phyloP scores from a whole-genome alignment of 2,329 filamentous ascomycete species.

The Paecilomyces formosus region DNA sequence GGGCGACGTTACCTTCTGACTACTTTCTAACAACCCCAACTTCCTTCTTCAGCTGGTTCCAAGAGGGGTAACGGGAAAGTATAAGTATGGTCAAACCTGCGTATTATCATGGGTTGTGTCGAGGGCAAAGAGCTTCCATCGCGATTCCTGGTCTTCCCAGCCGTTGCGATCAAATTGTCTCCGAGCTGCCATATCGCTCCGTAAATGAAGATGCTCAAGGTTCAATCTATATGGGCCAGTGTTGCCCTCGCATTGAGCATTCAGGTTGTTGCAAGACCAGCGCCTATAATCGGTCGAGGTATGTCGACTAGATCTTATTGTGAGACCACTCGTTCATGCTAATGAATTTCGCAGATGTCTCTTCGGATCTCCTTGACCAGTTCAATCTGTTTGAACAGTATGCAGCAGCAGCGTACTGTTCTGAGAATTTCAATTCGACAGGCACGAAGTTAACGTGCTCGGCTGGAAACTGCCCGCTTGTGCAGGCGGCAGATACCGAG shows the following conservation, averaged over 20 bases:
- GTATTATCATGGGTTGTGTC: not conserved
- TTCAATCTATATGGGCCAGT: conserved; percentile 6
- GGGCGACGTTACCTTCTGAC: not conserved
- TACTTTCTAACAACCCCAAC: not conserved
- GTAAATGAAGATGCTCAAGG: conserved; percentile 2
- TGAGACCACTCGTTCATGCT: not conserved
- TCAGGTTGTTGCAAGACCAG: conserved; percentile 14
- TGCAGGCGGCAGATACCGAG: conserved; percentile 40
- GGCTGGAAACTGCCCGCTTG: conserved; percentile 40
- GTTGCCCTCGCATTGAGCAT: conserved; percentile 6
- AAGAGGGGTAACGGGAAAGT: not conserved
- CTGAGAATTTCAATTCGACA: conserved; percentile 39
- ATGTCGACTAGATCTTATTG: not conserved
- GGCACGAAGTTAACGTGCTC: conserved; percentile 38
- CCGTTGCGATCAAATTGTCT: not conserved
- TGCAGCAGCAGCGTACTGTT: conserved; percentile 47
- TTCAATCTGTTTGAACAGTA: conserved; percentile 45
- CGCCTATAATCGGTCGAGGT: conserved; percentile 16
- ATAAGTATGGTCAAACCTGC: not conserved
- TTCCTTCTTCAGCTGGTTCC: not conserved
- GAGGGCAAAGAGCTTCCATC: not conserved
- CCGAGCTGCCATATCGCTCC: not conserved
- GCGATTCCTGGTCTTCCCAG: not conserved
- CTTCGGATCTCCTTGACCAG: conserved; percentile 30
- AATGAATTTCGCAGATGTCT: conserved; percentile 24